phyloP scores from a whole-genome alignment of 2,329 filamentous ascomycete species.

The Colletotrichum shisoi region DNA sequence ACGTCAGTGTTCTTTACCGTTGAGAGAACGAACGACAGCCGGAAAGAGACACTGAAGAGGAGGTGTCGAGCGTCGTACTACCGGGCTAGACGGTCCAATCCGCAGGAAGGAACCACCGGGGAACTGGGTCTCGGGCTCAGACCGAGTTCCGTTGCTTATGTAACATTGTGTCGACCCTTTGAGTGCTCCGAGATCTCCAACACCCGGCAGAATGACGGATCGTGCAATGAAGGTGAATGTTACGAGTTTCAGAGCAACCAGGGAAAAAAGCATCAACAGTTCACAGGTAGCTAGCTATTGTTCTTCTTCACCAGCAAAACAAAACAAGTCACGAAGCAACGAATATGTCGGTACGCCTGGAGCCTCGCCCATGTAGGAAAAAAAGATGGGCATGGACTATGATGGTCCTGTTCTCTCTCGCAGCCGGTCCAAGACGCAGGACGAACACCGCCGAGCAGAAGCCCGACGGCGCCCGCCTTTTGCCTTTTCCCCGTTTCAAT shows the following conservation, averaged over 20 bases:
- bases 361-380: conserved; percentile 59
- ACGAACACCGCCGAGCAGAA: not conserved
- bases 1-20: conserved; percentile 26
- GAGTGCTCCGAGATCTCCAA: not conserved
- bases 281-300: not conserved
- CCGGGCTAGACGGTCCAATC: not conserved
- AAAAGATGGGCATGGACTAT: conserved; percentile 61
- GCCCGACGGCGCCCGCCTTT: not conserved
- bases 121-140: conserved; percentile 5
- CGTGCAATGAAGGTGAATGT: too few species aligned
- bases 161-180: not conserved
- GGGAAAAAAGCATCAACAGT: too few species aligned
- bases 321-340: not conserved
- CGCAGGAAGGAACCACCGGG: not conserved
- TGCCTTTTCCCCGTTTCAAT: not conserved
- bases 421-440: conserved; percentile 45
- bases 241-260: too few species aligned
- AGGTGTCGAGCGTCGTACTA: not conserved
- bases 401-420: conserved; percentile 60
- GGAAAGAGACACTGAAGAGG: not conserved
- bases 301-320: not conserved
- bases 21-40: not conserved
- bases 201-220: not conserved
- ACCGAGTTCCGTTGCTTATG: not conserved
- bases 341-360: conserved; percentile 53